These are phyloP conservation scores for Prosopis cineraria DNA, from an alignment of 306 rosid species.

Conservation along the genomic window DNA sequence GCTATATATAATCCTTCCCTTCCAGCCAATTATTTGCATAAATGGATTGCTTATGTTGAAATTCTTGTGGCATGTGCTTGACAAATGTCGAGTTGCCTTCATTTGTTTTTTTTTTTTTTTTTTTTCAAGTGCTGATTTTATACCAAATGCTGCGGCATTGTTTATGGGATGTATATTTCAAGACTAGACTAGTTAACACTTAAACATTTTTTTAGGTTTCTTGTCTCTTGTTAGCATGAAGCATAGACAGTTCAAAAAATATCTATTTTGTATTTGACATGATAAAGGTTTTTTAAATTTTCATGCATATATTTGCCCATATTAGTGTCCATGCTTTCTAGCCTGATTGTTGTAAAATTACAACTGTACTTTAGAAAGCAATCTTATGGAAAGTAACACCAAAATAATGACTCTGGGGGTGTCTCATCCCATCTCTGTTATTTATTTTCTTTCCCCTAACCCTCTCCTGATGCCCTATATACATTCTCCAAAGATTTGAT, in stretches of 20 bases:
- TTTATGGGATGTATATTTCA: neutral
- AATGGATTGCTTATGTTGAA: neutral
- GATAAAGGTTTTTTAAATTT: neutral
- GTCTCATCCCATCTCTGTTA: neutral
- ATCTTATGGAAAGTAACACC: no score
- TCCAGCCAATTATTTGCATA: neutral
- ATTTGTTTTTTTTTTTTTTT: no score
- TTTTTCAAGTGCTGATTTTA: neutral
- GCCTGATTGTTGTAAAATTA: constrained; percentile 16
- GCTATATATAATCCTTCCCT: neutral
- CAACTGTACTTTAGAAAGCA: neutral
- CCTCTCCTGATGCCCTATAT: no score
- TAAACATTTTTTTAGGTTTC: neutral
- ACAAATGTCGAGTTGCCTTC: neutral
- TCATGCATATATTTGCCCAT: neutral
- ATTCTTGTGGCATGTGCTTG: constrained; percentile 1
- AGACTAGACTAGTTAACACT: neutral
- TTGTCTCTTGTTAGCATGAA: neutral
- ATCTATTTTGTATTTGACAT: neutral
- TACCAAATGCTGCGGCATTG: neutral
- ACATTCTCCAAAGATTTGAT: no score
- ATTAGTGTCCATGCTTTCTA: neutral
- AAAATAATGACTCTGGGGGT: no score
- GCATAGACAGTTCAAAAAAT: neutral
- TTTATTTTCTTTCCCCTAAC: no score